Evolutionary conservation across 192 early-diverging fungal species (phyloP), one percentile per base, ranked within the genome.

Genomic region (Coemansia sp.): DNA sequence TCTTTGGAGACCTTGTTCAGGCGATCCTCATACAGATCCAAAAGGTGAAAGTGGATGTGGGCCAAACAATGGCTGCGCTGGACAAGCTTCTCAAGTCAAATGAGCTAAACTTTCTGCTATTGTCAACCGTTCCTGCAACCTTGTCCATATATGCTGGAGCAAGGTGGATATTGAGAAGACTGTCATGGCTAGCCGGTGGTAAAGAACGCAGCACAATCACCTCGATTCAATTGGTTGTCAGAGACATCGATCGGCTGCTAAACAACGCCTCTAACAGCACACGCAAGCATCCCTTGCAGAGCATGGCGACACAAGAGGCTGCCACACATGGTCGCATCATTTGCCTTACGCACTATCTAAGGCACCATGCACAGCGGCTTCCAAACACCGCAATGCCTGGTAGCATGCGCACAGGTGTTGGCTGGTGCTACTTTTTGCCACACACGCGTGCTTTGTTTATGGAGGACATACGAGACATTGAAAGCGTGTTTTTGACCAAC

Each of bases 1-100:
- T 85, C 10, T 84, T 84, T 67, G 90, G 92, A 15, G 84, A 91
- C 60, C 77, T 93, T 49, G 77, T 93, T 19, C 86, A 89, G 45
- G 86, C 90, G 6, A 79, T 93, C 19, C 79, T 92, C 48, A 93
- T 93, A 41, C 91, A 93, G 68, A 76, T 98, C 7, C 96, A 98
- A 81, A 98, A 98, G 74, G 91, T 93, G 8, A 98, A 98, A 74
- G 94, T 98, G 0, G 96, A 98, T 74, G 87, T 94, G 37, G 94
- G 93, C 42, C 77, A 95, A 8, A 93, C 94, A 15, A 95, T 98
- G 91, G 83, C 92, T 0, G 95, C 95, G 0, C 71, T 98, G 21
- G 94, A 98, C 74, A 95, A 96, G 69, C 86, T 98, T 21, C 87
- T 98, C 56, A 90, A 90, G 64, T 89, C 96, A 0, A 98, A 98